phyloP scores from a whole-genome alignment of 1,139 yeast species.

The Suhomyces bokatorum region DNA sequence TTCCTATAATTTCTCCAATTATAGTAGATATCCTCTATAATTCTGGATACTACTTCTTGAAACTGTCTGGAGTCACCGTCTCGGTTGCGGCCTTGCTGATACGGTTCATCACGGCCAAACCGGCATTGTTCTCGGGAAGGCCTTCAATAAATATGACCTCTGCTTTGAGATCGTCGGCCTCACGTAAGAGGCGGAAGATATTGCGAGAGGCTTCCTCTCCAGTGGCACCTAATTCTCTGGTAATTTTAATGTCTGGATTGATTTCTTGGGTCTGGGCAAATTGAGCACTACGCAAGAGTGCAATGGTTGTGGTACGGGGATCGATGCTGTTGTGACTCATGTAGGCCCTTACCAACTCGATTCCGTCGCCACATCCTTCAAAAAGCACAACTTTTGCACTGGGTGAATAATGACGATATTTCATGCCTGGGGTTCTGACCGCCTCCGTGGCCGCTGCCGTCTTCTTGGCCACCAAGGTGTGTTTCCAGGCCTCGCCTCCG shows the following conservation, averaged over 20 bases:
- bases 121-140: slow-evolving; percentile 68
- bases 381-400: slow-evolving; percentile 79
- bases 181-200: slow-evolving; percentile 69
- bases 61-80: slow-evolving; percentile 23
- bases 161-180: slow-evolving; percentile 64
- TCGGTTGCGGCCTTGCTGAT: slow-evolving; percentile 80
- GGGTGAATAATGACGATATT: slow-evolving; percentile 93
- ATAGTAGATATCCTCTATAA: too few relatives aligned
- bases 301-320: slow-evolving; percentile 33
- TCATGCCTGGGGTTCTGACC: slow-evolving; percentile 97
- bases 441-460: slow-evolving; percentile 65
- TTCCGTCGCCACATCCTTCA: slow-evolving; percentile 50
- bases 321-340: slow-evolving; percentile 20
- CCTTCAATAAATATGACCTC: slow-evolving; percentile 76
- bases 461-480: slow-evolving; percentile 63
- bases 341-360: slow-evolving; percentile 28
- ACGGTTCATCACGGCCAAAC: slow-evolving; percentile 93
- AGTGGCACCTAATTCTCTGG: slow-evolving; percentile 53
- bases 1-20: too few relatives aligned
- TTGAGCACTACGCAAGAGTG: slow-evolving; percentile 45
- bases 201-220: slow-evolving; percentile 72
- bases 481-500: slow-evolving; percentile 69
- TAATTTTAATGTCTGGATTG: slow-evolving; percentile 27
- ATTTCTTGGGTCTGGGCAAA: slow-evolving; percentile 32
- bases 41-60: not conserved